Percentiles rank a stretch among this genome's conserved stretches.
Evolutionary conservation across 2,329 filamentous ascomycete species (phyloP).

Genomic region (Aureobasidium melanogenum): DNA sequence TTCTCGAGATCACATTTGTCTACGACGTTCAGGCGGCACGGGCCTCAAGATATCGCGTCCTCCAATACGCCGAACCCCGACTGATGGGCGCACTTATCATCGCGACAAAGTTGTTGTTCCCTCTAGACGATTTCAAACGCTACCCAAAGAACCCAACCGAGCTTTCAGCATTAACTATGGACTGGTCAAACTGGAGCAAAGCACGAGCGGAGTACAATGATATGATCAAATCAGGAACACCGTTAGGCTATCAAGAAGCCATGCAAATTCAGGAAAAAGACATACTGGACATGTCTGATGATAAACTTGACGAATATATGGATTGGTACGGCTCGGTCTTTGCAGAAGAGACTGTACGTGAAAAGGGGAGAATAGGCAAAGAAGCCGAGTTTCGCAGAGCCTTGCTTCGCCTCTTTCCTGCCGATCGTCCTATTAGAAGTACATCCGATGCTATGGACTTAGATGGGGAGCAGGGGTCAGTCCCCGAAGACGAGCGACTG

Average conservation of each 20-base stretch:
- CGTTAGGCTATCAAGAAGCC: slow-evolving; percentile 33
- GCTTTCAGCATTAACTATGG: slow-evolving; percentile 50
- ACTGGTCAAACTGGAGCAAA: slow-evolving; percentile 65
- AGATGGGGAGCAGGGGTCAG: not conserved
- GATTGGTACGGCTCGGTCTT: slow-evolving; percentile 68
- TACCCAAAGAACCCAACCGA: slow-evolving; percentile 44
- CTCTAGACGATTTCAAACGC: slow-evolving; percentile 54
- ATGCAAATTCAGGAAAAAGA: slow-evolving; percentile 52
- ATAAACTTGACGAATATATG: slow-evolving; percentile 65
- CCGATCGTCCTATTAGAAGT: not conserved
- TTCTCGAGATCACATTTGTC: slow-evolving; percentile 46
- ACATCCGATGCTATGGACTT: not conserved
- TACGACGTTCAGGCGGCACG: slow-evolving; percentile 31
- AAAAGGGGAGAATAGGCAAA: slow-evolving; percentile 22
- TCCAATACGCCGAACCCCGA: slow-evolving; percentile 65
- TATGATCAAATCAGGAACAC: slow-evolving; percentile 16
- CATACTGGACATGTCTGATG: slow-evolving; percentile 51
- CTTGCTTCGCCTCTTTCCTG: slow-evolving; percentile 36
- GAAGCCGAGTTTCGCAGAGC: slow-evolving; percentile 32
- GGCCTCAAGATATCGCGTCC: slow-evolving; percentile 35
- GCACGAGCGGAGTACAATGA: slow-evolving; percentile 32
- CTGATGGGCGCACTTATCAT: slow-evolving; percentile 64
- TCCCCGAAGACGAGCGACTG: slow-evolving; percentile 24
- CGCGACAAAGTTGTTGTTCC: slow-evolving; percentile 69
- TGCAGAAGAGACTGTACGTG: slow-evolving; percentile 37